Conservation (phyloP, 495 filamentous ascomycete species). For the Hyaloscypha bicolor region DNA sequence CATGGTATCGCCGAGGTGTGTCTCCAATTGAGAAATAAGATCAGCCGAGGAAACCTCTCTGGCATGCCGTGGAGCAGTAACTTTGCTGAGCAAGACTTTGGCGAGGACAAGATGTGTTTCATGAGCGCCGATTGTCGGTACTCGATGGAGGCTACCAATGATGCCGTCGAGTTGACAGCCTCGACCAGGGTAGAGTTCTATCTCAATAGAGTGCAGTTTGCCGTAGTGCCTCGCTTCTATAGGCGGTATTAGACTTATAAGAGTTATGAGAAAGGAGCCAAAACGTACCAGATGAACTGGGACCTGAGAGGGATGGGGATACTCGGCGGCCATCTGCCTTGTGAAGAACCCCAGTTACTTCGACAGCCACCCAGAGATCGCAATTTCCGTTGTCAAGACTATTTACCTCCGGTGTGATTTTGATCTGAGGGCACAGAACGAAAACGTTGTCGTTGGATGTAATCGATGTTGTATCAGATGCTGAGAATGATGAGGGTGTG, state of each 20-base stretch:
- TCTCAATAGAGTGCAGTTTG: constrained; percentile 24
- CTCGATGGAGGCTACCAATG: constrained; percentile 23
- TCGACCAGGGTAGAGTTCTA: constrained; percentile 22
- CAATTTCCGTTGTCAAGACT: constrained; percentile 37
- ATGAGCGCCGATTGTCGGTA: constrained; percentile 20
- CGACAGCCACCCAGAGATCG: constrained; percentile 49
- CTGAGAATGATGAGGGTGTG: constrained; percentile 9
- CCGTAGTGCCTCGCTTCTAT: constrained; percentile 20
- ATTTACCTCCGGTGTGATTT: constrained; percentile 55
- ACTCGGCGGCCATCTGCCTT: constrained; percentile 8
- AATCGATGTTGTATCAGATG: background rate
- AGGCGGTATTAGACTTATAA: background rate
- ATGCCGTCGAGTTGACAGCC: constrained; percentile 21
- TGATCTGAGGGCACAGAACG: constrained; percentile 43
- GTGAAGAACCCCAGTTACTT: constrained; percentile 40
- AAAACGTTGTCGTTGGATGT: constrained; percentile 30
- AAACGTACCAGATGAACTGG: background rate
- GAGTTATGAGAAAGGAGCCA: background rate
- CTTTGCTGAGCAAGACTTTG: constrained; percentile 22
- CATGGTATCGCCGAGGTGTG: constrained; percentile 43
- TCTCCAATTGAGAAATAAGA: constrained; percentile 53
- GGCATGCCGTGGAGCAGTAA: background rate
- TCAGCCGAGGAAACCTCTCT: constrained; percentile 39
- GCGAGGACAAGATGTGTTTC: constrained; percentile 36
- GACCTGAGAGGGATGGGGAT: background rate